These are phyloP conservation scores for Globisporangium splendens DNA, from an alignment of 352 stramenopile species.

Conservation along the genomic window DNA sequence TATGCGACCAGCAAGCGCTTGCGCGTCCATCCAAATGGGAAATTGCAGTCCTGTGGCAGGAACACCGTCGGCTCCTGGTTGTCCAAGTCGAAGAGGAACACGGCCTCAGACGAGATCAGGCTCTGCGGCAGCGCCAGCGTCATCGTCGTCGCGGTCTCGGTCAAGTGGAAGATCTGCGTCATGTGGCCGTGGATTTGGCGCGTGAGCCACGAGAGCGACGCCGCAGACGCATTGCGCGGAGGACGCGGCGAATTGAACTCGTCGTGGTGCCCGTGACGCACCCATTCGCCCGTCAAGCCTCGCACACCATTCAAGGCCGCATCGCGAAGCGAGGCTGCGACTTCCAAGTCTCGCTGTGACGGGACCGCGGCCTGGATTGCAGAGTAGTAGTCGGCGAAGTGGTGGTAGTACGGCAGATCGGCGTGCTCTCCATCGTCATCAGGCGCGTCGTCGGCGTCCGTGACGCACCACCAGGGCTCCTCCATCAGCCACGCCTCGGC, in stretches of 20 bases:
- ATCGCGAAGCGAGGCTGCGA: constrained; percentile 36
- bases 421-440: constrained; percentile 31
- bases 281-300: constrained; percentile 47
- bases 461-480: constrained; percentile 50
- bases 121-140: constrained; percentile 57
- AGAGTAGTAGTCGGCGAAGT: constrained; percentile 48
- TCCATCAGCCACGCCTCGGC: constrained; percentile 50
- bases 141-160: constrained; percentile 56
- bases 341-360: constrained; percentile 39
- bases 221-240: constrained; percentile 16
- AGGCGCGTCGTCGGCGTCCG: constrained; percentile 39
- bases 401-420: constrained; percentile 41
- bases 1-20: constrained; percentile 57
- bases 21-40: constrained; percentile 50
- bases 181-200: constrained; percentile 54
- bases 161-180: constrained; percentile 48
- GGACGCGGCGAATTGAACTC: constrained; percentile 33
- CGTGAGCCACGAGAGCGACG: constrained; percentile 43
- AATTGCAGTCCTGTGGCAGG: constrained; percentile 43
- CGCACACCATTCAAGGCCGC: constrained; percentile 33
- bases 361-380: constrained; percentile 37
- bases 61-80: constrained; percentile 37
- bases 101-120: constrained; percentile 44
- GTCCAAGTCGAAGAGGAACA: constrained; percentile 50
- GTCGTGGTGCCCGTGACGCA: constrained; percentile 34